Evolutionary conservation across 768 basidiomycete genomes (phyloP).

Genomic region (Rhodotorula sphaerocarpa): DNA sequence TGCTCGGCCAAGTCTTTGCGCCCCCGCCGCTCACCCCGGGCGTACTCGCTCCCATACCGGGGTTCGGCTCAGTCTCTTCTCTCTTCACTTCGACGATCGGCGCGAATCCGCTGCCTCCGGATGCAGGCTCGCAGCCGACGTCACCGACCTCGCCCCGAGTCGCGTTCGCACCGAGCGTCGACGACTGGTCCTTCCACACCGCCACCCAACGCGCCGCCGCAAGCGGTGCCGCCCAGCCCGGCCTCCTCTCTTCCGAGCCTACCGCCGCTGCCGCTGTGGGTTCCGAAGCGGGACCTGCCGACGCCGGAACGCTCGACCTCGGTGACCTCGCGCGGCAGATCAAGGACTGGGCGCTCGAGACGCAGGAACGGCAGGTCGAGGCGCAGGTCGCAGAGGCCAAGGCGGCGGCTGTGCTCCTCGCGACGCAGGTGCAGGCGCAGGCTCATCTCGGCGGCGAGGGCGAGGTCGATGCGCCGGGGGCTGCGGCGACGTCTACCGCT

Average conservation of each 20-base stretch:
- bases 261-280: too few species aligned
- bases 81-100: not conserved
- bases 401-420: conserved; percentile 27
- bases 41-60: conserved; percentile 20
- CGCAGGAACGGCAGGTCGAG: conserved; percentile 28
- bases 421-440: conserved; percentile 19
- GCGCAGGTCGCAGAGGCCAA: conserved; percentile 28
- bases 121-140: conserved; percentile 8
- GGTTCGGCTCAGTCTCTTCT: not conserved
- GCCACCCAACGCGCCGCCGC: too few species aligned
- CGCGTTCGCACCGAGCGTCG: too few species aligned
- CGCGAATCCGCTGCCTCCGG: conserved; percentile 1
- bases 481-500: not conserved
- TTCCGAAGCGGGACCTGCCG: too few species aligned
- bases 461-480: not conserved
- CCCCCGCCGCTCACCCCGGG: conserved; percentile 30
- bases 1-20: conserved; percentile 33
- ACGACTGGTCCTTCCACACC: too few species aligned
- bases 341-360: conserved; percentile 27
- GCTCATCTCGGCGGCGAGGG: not conserved
- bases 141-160: too few species aligned
- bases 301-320: too few species aligned
- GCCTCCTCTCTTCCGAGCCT: too few species aligned
- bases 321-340: conserved; percentile 24
- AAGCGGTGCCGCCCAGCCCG: too few species aligned